These are phyloP conservation scores for Moniliophthora roreri DNA, from an alignment of 1,284 basidiomycete genomes.

Conservation along the genomic window DNA sequence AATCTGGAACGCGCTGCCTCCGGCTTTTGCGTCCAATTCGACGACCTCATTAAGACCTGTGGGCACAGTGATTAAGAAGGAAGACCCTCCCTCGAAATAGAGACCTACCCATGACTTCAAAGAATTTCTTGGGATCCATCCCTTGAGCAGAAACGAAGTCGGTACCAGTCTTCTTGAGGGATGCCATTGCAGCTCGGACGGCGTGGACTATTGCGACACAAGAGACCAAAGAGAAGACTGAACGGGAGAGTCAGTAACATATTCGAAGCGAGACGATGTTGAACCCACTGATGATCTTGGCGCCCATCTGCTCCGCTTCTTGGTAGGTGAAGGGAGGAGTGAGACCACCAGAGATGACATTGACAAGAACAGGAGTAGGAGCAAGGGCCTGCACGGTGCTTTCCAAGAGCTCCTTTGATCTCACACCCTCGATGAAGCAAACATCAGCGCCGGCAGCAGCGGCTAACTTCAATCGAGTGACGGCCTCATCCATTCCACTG, in stretches of 20 bases:
- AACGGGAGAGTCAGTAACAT: background rate
- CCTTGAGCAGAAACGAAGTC: constrained; percentile 67
- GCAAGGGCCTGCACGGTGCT: constrained; percentile 64
- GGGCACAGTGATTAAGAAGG: background rate
- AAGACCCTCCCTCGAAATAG: background rate
- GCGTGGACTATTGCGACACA: constrained; percentile 74
- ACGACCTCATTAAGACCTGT: constrained; percentile 58
- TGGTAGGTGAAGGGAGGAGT: constrained; percentile 71
- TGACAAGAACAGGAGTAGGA: constrained; percentile 75
- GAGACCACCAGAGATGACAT: constrained; percentile 75
- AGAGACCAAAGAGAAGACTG: constrained; percentile 69
- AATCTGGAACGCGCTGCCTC: constrained; percentile 55
- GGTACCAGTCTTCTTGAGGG: constrained; percentile 73
- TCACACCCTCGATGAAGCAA: constrained; percentile 83
- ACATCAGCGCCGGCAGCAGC: constrained; percentile 79
- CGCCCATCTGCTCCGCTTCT: constrained; percentile 68
- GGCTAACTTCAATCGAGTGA: constrained; percentile 68
- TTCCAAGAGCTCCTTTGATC: constrained; percentile 64
- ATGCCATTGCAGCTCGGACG: constrained; percentile 70
- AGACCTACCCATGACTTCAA: constrained; percentile 64
- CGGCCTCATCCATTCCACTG: constrained; percentile 77
- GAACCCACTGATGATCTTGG: constrained; percentile 71
- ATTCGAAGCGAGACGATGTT: background rate
- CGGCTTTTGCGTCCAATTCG: constrained; percentile 56
- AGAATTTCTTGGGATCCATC: constrained; percentile 77